These are phyloP conservation scores for Pichia sp. DNA, from an alignment of 1,139 yeast species.

Conservation along the genomic window DNA sequence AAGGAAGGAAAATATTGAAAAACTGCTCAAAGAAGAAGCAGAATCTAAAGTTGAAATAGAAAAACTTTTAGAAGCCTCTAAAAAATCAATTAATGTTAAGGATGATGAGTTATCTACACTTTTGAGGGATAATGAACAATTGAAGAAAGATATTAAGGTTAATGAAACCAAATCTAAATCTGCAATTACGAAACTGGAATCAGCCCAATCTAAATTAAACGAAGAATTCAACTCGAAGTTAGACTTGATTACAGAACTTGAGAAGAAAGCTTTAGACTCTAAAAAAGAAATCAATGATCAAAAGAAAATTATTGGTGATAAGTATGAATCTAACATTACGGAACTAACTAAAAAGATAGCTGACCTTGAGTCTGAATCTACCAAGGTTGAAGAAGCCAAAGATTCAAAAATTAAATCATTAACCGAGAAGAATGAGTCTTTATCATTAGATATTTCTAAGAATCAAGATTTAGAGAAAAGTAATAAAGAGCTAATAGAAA, in stretches of 20 bases:
- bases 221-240: not conserved
- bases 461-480: not conserved
- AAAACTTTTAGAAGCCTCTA: not conserved
- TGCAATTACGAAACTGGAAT: no score
- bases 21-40: not conserved
- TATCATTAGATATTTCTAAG: not conserved
- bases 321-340: not conserved
- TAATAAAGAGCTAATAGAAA: conserved; percentile 9
- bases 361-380: not conserved
- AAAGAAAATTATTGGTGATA: not conserved
- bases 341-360: not conserved
- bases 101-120: not conserved
- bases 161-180: no score
- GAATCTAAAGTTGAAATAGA: not conserved
- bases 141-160: not conserved
- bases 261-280: not conserved
- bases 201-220: no score
- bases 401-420: not conserved
- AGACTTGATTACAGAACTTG: not conserved
- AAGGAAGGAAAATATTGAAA: not conserved
- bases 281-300: not conserved
- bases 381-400: not conserved
- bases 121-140: not conserved
- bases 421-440: not conserved
- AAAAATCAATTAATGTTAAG: not conserved